Evolutionary conservation across 2,329 filamentous ascomycete species (phyloP).

Genomic region (Alternaria angustiovoidea): DNA sequence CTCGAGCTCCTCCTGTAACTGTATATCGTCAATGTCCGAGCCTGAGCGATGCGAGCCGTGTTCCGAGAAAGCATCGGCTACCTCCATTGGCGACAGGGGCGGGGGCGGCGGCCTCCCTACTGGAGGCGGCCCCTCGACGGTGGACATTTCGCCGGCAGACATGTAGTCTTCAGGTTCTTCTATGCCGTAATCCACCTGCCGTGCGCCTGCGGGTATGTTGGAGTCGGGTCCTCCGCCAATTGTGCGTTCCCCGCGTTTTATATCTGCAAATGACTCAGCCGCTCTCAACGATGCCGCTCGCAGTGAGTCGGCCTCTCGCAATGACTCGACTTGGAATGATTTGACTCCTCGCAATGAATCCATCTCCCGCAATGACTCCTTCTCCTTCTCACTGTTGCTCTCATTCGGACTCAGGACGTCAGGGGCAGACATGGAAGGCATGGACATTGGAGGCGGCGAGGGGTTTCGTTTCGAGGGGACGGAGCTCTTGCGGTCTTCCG

Average conservation of each 20-base stretch:
- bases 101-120: slow-evolving; percentile 8
- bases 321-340: neutral
- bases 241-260: slow-evolving; percentile 24
- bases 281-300: neutral
- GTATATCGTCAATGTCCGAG: slow-evolving; percentile 61
- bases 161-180: slow-evolving; percentile 37
- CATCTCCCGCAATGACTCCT: slow-evolving; percentile 7
- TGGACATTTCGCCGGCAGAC: slow-evolving; percentile 18
- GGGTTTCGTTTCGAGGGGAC: slow-evolving; percentile 62
- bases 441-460: slow-evolving; percentile 50
- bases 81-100: slow-evolving; percentile 35
- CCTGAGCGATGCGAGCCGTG: slow-evolving; percentile 44
- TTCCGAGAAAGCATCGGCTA: slow-evolving; percentile 40
- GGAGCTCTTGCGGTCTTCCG: slow-evolving; percentile 70
- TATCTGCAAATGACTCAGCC: neutral
- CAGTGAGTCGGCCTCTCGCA: neutral
- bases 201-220: slow-evolving; percentile 46
- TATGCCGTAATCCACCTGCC: slow-evolving; percentile 45
- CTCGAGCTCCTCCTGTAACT: slow-evolving; percentile 83
- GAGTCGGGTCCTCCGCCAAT: slow-evolving; percentile 42
- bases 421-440: slow-evolving; percentile 52
- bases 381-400: slow-evolving; percentile 34
- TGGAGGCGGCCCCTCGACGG: neutral
- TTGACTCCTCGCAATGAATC: neutral
- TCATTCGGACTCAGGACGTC: slow-evolving; percentile 46